Base-by-base conservation (phyloP, 192 early-diverging fungal genomes). In the Umbelopsis vinacea region DNA sequence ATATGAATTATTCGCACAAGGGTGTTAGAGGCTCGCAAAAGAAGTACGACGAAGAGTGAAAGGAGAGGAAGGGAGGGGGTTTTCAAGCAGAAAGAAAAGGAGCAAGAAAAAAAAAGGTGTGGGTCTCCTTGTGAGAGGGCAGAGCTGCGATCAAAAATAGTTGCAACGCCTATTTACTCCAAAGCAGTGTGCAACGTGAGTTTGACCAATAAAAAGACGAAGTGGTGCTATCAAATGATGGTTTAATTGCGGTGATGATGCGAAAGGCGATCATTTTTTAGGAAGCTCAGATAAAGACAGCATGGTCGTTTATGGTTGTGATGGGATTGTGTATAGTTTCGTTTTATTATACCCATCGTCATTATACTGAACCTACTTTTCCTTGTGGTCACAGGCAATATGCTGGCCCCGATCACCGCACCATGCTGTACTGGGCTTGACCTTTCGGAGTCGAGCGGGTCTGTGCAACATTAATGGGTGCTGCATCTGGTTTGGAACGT, bases 171-270 rank as follows among this genome's bases (percentile, higher is more conserved):
- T 19, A 37, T 63, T 63, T 35, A 15, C 57, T 63, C 33, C 33
- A 33, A 63, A 63, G 57, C 57, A 63, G 57, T 63, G 57, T 63
- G 57, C 57, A 63, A 63, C 57, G 33, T 63, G 29, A 63, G 33
- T 19, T 14, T 26, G 17, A 63, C 57, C 57, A 63, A 63, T 63
- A 33, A 35, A 35, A 63, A 38, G 6, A 4, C 33, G 11, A 19
- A 6, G 17, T 6, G 12, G 1, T n/a, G 33, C 23, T 29, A 19
- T 19, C 33, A 22, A 63, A 63, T 63, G n/a, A 50, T 50, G 15
- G n/a, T 50, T 50, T 50, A 21, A 21, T 50, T 17, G 19, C 19
- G 48, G n/a, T 50, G 17, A 50, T 50, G 6, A 43, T 43, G 40
- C 11, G 40, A 1, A 43, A 43, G 40, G 11, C 40, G 40, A 43